Evolutionary conservation across 306 rosid species (phyloP), one percentile per base, ranked within the genome.

Genomic region (Calophaca sinica): DNA sequence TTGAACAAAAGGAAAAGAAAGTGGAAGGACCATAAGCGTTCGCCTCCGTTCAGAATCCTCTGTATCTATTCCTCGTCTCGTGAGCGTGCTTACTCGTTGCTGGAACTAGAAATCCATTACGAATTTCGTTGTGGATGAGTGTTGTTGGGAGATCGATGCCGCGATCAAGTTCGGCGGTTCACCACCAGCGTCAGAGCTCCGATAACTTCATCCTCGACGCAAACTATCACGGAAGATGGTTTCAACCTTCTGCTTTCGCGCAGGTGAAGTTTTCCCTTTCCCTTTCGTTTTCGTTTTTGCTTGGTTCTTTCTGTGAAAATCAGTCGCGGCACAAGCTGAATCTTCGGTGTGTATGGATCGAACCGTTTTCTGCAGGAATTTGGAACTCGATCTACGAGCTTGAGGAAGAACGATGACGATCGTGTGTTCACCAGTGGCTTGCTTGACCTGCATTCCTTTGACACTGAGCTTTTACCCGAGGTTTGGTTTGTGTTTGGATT

Each of bases 371-470:
- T 50, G 83, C 83, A 91, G 97, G 93, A 89, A 50, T 83, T 86
- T 67, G 91, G 89, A 2, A 42, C 85, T 71, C 87, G 96, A 75
- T 89, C 97, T 41, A 80, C 91, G 63, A 88, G 96, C 85, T 65
- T 86, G 91, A 87, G 97, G 83, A 88, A 79, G 88, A 84, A 62
- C 52, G 90, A 82, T 5, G 93, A 89, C 5, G 97, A 86, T 85
- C 87, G 65, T 31, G 79, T 83, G 60, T 82, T 81, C 26, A 72
- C 77, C n/a, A 83, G 89, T 74, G 93, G 97, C 58, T 81, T 89
- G 80, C 96, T 91, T 76, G 96, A 91, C 83, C 82, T 91, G 61
- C 93, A 91, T 85, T 87, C 96, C 36, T 86, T 88, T 35, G 91
- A 91, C 52, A 89, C 96, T 28, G 93, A 91, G 86, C 87, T 87